Evolutionary conservation across 2,329 filamentous ascomycete genomes (phyloP).

Genomic region (Aschersonia sp.): DNA sequence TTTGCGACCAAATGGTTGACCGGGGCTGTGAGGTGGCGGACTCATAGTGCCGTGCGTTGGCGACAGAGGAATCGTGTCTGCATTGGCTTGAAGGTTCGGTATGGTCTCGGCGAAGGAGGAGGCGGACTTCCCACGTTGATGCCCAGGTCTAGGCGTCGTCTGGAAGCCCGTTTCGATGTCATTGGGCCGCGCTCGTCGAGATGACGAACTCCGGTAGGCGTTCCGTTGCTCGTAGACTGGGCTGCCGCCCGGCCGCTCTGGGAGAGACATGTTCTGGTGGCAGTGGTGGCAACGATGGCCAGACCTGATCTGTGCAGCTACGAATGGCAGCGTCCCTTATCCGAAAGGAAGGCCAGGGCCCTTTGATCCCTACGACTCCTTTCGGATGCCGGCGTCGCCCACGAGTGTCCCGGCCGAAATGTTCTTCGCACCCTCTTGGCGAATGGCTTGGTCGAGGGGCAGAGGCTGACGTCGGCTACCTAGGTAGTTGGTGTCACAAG

Average conservation of each 20-base stretch:
- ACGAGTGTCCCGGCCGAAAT: no score
- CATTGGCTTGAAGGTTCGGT: slow-evolving; percentile 36
- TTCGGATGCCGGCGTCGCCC: no score
- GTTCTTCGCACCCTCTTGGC: no score
- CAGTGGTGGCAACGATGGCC: background rate
- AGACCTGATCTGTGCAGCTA: background rate
- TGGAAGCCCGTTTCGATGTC: slow-evolving; percentile 56
- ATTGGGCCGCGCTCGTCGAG: slow-evolving; percentile 47
- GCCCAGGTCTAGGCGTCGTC: slow-evolving; percentile 22
- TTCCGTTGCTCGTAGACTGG: slow-evolving; percentile 46
- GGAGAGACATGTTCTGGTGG: slow-evolving; percentile 36
- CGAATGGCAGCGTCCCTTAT: no score
- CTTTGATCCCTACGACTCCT: no score
- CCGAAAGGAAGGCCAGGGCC: no score
- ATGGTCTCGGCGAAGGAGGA: slow-evolving; percentile 46
- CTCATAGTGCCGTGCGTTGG: slow-evolving; percentile 22
- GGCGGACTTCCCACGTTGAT: slow-evolving; percentile 42
- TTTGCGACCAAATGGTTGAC: slow-evolving; percentile 47
- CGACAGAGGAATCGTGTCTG: slow-evolving; percentile 41
- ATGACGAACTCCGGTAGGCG: slow-evolving; percentile 53
- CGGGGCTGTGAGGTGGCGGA: slow-evolving; percentile 12
- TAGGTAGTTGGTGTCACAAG: background rate
- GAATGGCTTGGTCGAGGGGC: no score
- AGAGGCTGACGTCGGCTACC: background rate
- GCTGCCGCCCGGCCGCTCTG: slow-evolving; percentile 48